Percentiles rank a stretch among this genome's conserved stretches.
Evolutionary conservation across 2,329 filamentous ascomycete species (phyloP).

Genomic region (Cladophialophora carrionii): DNA sequence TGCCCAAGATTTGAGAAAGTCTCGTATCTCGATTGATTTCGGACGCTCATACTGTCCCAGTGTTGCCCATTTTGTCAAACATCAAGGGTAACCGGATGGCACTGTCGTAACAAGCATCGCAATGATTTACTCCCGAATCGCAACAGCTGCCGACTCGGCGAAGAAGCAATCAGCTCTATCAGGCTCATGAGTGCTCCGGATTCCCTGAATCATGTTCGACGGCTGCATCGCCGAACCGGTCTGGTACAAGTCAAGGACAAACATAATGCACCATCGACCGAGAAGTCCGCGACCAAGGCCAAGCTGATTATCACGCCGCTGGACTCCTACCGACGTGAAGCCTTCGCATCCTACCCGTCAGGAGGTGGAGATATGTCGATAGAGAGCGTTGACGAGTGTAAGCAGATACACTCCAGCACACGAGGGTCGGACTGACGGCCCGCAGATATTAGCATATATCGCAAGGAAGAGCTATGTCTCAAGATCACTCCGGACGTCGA

Average conservation of each 20-base stretch:
- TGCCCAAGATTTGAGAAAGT: background rate
- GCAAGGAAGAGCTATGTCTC: constrained; percentile 25
- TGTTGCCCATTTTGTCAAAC: background rate
- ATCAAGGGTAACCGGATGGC: background rate
- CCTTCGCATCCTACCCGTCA: constrained; percentile 23
- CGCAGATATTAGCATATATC: constrained; percentile 21
- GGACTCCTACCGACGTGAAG: constrained; percentile 29
- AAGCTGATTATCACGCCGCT: constrained; percentile 24
- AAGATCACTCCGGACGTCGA: constrained; percentile 28
- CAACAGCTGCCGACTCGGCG: background rate
- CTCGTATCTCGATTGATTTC: background rate
- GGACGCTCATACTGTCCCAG: background rate
- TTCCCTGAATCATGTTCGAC: constrained; percentile 3
- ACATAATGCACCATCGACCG: background rate
- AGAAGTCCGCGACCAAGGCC: constrained; percentile 7
- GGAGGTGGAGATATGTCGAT: constrained; percentile 11
- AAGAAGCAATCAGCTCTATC: constrained; percentile 15
- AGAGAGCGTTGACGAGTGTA: constrained; percentile 32
- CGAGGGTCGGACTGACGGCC: background rate
- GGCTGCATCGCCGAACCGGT: constrained; percentile 9
- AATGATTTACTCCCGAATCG: background rate
- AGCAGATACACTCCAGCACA: constrained; percentile 6
- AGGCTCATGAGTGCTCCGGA: constrained; percentile 19
- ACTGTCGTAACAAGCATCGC: background rate
- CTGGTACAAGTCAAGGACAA: constrained; percentile 1